A percentile compares a stretch with the other conserved stretches of the same genome.
Evolutionary conservation across 78 protist species (phyloP).

Genomic region (Planoprotostelium fungivorum): DNA sequence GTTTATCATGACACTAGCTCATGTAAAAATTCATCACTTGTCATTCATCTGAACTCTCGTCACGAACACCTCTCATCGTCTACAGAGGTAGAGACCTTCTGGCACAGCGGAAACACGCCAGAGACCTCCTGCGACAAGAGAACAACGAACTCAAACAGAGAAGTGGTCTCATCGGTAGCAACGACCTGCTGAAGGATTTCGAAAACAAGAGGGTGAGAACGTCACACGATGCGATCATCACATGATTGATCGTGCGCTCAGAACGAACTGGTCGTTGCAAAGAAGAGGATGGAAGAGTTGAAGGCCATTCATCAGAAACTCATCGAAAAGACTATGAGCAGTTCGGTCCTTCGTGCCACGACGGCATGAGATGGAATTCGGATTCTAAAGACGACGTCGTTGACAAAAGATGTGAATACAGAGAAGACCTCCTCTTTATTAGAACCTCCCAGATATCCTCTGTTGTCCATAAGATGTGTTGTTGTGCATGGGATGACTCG

Average conservation of each 20-base stretch:
- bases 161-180: slow-evolving; percentile 46
- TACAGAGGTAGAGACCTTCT: slow-evolving; percentile 19
- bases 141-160: neutral
- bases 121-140: slow-evolving; percentile 42
- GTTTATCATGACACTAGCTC: too few species aligned
- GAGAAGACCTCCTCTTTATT: too few species aligned
- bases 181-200: slow-evolving; percentile 48
- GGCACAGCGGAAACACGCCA: slow-evolving; percentile 28
- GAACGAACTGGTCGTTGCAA: neutral
- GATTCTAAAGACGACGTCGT: too few species aligned
- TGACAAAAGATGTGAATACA: too few species aligned
- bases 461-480: too few species aligned
- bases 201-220: slow-evolving; percentile 29
- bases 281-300: neutral
- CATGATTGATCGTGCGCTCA: neutral
- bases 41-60: too few species aligned
- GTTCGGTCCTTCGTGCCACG: neutral
- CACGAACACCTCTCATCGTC: neutral
- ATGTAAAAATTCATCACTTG: neutral
- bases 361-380: too few species aligned
- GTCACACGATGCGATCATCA: neutral
- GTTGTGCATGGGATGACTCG: too few species aligned
- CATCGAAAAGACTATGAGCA: neutral
- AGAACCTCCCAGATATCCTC: too few species aligned
- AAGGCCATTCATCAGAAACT: neutral